Conservation (phyloP, 495 filamentous ascomycete genomes). For the Glutinoglossum americanum region DNA sequence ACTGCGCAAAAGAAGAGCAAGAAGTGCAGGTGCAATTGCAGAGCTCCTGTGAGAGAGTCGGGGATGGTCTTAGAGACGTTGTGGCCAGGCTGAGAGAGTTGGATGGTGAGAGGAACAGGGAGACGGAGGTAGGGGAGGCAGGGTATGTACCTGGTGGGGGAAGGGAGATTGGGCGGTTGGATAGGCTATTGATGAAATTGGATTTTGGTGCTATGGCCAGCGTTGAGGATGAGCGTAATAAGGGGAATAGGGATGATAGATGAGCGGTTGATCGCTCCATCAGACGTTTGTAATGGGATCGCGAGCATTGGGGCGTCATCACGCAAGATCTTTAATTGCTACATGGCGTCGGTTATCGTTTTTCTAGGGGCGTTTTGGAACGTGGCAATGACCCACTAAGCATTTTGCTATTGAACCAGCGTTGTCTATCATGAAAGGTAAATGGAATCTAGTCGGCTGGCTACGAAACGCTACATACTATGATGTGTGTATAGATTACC, state of each 20-base stretch:
- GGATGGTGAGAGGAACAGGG: constrained; percentile 20
- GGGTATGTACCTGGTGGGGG: constrained; percentile 7
- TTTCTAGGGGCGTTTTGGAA: background rate
- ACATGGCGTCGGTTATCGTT: background rate
- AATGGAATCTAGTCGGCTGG: too few relatives aligned
- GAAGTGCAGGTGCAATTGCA: constrained; percentile 37
- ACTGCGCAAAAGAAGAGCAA: constrained; percentile 44
- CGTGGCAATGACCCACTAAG: background rate
- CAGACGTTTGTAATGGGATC: background rate
- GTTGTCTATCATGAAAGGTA: background rate
- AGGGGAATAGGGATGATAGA: background rate
- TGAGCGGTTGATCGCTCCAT: background rate
- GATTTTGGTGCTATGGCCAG: constrained; percentile 31
- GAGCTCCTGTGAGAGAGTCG: constrained; percentile 28
- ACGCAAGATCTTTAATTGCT: background rate
- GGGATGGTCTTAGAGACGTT: constrained; percentile 38
- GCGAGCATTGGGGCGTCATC: background rate
- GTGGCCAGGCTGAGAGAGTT: constrained; percentile 36
- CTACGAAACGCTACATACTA: too few relatives aligned
- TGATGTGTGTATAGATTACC: too few relatives aligned
- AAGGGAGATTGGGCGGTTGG: constrained; percentile 34
- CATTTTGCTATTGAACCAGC: background rate
- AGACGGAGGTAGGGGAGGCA: constrained; percentile 11
- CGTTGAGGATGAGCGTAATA: background rate
- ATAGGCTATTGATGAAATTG: constrained; percentile 68